Percentiles rank a stretch among this genome's conserved stretches.
These are phyloP conservation scores for Zalerion maritima DNA, from an alignment of 495 filamentous ascomycete species.

Conservation along the genomic window DNA sequence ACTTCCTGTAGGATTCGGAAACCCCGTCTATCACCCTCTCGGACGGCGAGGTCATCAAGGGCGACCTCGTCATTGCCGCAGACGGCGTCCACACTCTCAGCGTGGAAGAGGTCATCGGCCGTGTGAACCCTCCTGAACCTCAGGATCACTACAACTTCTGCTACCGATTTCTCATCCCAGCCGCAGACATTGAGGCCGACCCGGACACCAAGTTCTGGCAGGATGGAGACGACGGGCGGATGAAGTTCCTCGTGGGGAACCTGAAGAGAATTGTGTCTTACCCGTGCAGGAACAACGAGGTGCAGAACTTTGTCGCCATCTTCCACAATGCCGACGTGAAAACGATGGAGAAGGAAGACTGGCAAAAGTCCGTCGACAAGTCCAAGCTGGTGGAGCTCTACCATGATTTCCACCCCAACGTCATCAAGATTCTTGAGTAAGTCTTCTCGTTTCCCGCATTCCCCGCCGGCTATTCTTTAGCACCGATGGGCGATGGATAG, in stretches of 20 bases:
- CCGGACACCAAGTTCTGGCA: conserved; percentile 18
- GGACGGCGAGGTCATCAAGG: conserved; percentile 18
- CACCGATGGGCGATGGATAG: background rate
- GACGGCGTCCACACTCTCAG: conserved; percentile 33
- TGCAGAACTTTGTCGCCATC: conserved; percentile 31
- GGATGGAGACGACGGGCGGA: conserved; percentile 17
- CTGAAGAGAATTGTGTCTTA: conserved; percentile 27
- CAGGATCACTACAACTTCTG: conserved; percentile 21
- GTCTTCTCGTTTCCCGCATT: background rate
- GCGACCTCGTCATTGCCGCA: conserved; percentile 34
- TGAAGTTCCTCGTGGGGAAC: conserved; percentile 16
- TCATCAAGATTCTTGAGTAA: conserved; percentile 14
- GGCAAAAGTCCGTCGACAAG: conserved; percentile 17
- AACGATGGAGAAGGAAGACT: conserved; percentile 13
- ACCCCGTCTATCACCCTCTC: conserved; percentile 21
- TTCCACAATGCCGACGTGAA: conserved; percentile 15
- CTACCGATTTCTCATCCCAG: conserved; percentile 31
- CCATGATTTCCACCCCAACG: conserved; percentile 11
- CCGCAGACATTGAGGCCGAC: conserved; percentile 19
- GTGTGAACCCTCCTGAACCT: conserved; percentile 10
- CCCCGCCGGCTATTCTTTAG: background rate
- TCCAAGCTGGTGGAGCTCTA: conserved; percentile 11
- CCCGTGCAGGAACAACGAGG: conserved; percentile 25
- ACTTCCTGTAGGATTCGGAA: conserved; percentile 21
- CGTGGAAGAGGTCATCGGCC: conserved; percentile 13